Conservation (phyloP, 257 asterid genomes). For the Catharanthus roseus region DNA sequence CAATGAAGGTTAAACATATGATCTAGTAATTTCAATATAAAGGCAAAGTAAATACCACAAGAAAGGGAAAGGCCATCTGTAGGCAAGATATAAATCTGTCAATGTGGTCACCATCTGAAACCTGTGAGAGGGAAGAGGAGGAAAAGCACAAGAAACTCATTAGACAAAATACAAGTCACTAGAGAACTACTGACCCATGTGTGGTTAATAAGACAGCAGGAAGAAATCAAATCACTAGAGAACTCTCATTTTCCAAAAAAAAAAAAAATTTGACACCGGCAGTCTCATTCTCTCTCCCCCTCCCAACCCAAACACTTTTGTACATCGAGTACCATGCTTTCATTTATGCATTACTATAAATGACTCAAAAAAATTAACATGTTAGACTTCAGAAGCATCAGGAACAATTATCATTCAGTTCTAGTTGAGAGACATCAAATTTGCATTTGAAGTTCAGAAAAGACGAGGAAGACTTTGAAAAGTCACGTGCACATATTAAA, state of each 20-base stretch:
- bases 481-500: neutral
- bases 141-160: neutral
- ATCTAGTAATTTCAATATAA: neutral
- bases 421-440: neutral
- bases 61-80: slow-evolving; percentile 71
- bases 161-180: neutral
- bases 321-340: neutral
- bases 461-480: neutral
- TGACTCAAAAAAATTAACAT: neutral
- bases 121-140: slow-evolving; percentile 38
- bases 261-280: neutral
- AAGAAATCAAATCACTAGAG: neutral
- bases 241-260: neutral
- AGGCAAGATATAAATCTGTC: slow-evolving; percentile 68
- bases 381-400: neutral
- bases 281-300: neutral
- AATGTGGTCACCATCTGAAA: slow-evolving; percentile 80
- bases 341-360: neutral
- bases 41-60: slow-evolving; percentile 41
- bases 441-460: neutral
- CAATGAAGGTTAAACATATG: neutral
- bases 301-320: neutral
- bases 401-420: neutral
- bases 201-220: neutral
- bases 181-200: neutral